Conservation (phyloP, 169 alveolate genomes). For the Plasmodium ovale region DNA sequence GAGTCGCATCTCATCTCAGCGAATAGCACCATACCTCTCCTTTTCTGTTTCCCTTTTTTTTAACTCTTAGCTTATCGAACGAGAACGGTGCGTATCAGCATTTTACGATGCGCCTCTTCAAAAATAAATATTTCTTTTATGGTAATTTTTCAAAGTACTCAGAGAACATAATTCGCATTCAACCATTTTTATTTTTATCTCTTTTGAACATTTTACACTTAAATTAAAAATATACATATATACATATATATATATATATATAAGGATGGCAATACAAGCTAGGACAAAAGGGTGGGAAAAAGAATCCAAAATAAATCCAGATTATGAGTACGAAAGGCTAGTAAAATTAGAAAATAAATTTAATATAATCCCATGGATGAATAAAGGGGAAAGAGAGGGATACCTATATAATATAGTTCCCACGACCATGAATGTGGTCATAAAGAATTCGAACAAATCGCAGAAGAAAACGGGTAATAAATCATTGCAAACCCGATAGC, state of each 20-base stretch:
- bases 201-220: neutral
- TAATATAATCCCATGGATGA: conserved; percentile 76
- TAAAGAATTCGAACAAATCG: conserved; percentile 43
- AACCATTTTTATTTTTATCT: neutral
- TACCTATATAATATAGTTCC: conserved; percentile 90
- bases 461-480: conserved; percentile 70
- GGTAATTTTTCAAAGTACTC: neutral
- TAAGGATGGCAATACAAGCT: conserved; percentile 36
- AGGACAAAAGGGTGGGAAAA: conserved; percentile 76
- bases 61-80: no score
- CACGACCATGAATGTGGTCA: conserved; percentile 83
- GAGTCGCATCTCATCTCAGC: no score
- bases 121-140: neutral
- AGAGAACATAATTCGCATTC: neutral
- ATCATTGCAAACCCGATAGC: no score
- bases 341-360: conserved; percentile 43
- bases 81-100: no score
- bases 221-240: neutral
- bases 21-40: no score
- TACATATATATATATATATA: neutral
- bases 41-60: no score
- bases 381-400: conserved; percentile 84
- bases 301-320: conserved; percentile 67
- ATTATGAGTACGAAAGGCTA: conserved; percentile 54
- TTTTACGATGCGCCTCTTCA: neutral